phyloP scores from a whole-genome alignment of 345 rosid species.

The Hevea brasiliensis region DNA sequence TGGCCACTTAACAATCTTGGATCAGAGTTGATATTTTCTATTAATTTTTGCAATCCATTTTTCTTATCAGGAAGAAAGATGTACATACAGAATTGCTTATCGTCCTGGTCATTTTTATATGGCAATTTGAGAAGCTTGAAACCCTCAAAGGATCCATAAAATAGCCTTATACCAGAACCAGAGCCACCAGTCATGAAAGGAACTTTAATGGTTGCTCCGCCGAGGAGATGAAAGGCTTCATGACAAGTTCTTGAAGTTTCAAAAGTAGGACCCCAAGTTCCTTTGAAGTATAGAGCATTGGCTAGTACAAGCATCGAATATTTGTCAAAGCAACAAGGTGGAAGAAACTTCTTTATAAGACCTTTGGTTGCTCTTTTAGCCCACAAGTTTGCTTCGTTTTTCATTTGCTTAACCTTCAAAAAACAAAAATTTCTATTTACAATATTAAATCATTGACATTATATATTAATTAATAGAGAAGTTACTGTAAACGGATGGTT shows the following conservation, averaged over 20 bases:
- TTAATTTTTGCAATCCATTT: neutral
- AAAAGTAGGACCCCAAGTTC: neutral
- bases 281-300: neutral
- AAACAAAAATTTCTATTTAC: too few species aligned
- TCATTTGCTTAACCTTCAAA: too few species aligned
- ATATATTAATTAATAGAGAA: too few species aligned
- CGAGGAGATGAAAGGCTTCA: neutral
- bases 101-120: neutral
- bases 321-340: too few species aligned
- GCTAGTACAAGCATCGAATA: neutral
- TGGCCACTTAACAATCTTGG: neutral
- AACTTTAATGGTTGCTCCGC: conserved; percentile 8
- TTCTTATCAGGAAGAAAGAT: conserved; percentile 9
- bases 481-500: too few species aligned
- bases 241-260: neutral
- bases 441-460: too few species aligned
- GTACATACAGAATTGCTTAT: conserved; percentile 12
- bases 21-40: neutral
- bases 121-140: conserved; percentile 3
- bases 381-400: too few species aligned
- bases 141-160: neutral
- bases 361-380: too few species aligned
- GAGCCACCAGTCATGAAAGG: conserved; percentile 11
- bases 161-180: neutral
- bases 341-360: too few species aligned